phyloP scores from a whole-genome alignment of 176 grass and related monocot species.

The Bromus sterilis region DNA sequence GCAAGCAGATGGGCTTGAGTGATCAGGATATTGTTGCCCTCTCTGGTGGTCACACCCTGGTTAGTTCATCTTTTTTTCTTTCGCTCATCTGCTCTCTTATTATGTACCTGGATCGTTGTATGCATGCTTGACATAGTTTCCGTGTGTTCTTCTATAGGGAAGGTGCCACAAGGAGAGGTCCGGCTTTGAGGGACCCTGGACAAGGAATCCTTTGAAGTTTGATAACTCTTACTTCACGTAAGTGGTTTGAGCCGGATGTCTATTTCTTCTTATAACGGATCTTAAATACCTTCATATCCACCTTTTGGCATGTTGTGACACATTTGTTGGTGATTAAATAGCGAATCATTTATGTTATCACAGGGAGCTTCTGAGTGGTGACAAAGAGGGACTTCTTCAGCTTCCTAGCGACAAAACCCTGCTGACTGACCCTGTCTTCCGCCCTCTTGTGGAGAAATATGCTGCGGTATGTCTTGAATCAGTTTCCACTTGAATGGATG shows the following conservation, averaged over 20 bases:
- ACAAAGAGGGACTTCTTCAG: slow-evolving; percentile 81
- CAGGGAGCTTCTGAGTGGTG: slow-evolving; percentile 86
- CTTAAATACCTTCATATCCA: neutral
- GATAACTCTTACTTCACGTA: slow-evolving; percentile 83
- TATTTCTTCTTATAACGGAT: neutral
- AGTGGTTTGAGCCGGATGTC: neutral
- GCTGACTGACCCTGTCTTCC: slow-evolving; percentile 63
- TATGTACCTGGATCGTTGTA: neutral
- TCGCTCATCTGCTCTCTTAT: neutral
- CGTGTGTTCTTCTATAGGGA: slow-evolving; percentile 24
- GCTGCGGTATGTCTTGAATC: slow-evolving; percentile 41
- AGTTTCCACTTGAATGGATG: neutral
- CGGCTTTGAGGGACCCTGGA: slow-evolving; percentile 87
- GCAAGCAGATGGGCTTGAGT: slow-evolving; percentile 83
- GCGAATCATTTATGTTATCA: neutral
- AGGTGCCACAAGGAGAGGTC: slow-evolving; percentile 85
- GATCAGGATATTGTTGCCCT: slow-evolving; percentile 95
- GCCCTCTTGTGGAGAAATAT: slow-evolving; percentile 77
- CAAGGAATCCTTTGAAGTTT: slow-evolving; percentile 58
- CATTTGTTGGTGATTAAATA: too few relatives aligned
- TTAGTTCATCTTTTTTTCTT: slow-evolving; percentile 21
- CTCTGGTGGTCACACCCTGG: slow-evolving; percentile 88
- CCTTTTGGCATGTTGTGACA: too few relatives aligned
- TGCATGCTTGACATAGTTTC: neutral
- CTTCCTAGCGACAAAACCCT: slow-evolving; percentile 89